Base-by-base conservation (phyloP, 2,329 filamentous ascomycete species). In the Clonostachys solani region DNA sequence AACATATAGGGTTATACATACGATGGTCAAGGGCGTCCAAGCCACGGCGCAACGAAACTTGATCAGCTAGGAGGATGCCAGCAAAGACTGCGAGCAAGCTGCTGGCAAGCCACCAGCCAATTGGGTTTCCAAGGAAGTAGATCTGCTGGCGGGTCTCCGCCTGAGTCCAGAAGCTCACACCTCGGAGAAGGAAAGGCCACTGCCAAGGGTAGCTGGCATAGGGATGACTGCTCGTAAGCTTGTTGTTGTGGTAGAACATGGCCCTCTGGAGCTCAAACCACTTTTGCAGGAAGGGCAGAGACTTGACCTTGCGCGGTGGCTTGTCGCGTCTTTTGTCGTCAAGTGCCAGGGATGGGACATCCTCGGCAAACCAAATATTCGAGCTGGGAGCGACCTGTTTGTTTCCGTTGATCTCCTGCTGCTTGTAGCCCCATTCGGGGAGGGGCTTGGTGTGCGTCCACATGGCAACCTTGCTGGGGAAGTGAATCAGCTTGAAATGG, bases 171-270 rank as follows among this genome's bases (percentile, higher is more conserved):
- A 99, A 99, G 69, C 91, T 96, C 57, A 99, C 92, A 70, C 94
- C 94, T 33, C 94, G 86, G 48, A 99, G 82, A 63, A 99, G 78
- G 81, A 99, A 97, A 2, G 94, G 94, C 94, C 94, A 99, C 62
- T 95, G 89, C 72, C 95, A 94, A 7, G 94, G 94, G 64, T 92
- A 86, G 59, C 90, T 96, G 40, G 94, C 83, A 66, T 99, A 99
- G 2, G 94, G 94, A 67, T 99, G 94, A 64, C 89, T 95, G 73
- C 91, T 95, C 41, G 94, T 99, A 63, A 99, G 75, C 60, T 95
- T 92, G 68, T 92, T 97, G 80, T 99, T 99, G 78, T 99, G 94
- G 80, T 88, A 92, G 80, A 99, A 99, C 92, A 99, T 99, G 59
- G 92, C 90, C 44, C 92, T 84, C 71, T 99, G 94, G 49, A 99